Evolutionary conservation across 2,329 filamentous ascomycete species (phyloP), one percentile per base, ranked within the genome.

Genomic region (Penicillium polonicum): DNA sequence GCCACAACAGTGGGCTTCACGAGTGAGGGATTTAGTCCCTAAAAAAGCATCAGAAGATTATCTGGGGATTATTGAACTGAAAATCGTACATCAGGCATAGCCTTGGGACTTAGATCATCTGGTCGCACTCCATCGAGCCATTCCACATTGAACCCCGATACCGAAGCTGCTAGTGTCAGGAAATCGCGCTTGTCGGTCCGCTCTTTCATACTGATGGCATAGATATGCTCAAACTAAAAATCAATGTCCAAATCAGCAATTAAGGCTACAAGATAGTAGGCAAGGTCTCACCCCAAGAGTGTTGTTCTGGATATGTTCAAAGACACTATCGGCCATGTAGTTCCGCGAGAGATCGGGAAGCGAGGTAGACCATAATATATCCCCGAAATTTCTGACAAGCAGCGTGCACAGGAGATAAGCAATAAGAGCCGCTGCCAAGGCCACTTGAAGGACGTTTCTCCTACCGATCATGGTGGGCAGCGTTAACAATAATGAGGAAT

Each of bases 151-250:
- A 82, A 74, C 0, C 74, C 76, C 0, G 75, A 76, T 35, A 80
- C 55, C 0, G 75, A 70, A 39, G 77, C 73, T 5, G 76, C 72
- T 10, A 83, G 66, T 1, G 74, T 68, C 19, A 83, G 68, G 3
- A 75, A 77, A 72, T 83, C 81, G 49, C 78, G 75, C 61, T 81
- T 80, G 65, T 83, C 80, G 4, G 74, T 77, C 35, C 81, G 73
- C 41, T 77, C 73, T 5, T 79, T 76, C 10, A 83, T 69, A 5
- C 77, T 76, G 45, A 83, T 72, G 25, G 78, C 76, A 54, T 80
- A 79, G 29, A 82, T 70, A 46, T 77, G 76, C 52, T 80, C 69
- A 59, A 80, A 80, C 72, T 74, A 44, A 9, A 43, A 1, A 12
- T 41, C 3, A 0, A 10, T 12, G 12, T 19, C 2, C 4, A 21